Evolutionary conservation across 148 eudicot species (phyloP).

Genomic region (Fagopyrum homotropicum): DNA sequence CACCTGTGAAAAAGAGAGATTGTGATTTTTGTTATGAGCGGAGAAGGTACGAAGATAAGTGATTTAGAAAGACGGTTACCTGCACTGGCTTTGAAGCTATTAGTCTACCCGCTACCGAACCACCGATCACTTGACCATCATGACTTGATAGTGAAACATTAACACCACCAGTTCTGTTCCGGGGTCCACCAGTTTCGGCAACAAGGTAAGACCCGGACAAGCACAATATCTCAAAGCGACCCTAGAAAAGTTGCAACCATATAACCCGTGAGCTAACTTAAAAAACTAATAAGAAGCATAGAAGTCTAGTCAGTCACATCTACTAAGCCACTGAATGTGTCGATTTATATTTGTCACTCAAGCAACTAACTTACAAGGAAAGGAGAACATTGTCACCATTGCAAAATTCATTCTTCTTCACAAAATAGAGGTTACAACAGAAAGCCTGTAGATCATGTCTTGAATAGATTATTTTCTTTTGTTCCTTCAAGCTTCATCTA

Average conservation of each 20-base stretch:
- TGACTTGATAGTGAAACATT: constrained; percentile 51
- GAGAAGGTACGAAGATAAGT: not conserved
- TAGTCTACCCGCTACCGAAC: constrained; percentile 51
- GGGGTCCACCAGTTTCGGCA: constrained; percentile 48
- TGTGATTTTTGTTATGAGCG: not conserved
- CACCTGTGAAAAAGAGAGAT: constrained; percentile 34
- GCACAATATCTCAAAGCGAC: constrained; percentile 63
- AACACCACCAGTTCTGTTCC: constrained; percentile 58
- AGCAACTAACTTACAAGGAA: not conserved
- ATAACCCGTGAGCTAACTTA: not conserved
- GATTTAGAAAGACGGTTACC: constrained; percentile 21
- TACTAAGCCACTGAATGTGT: not conserved
- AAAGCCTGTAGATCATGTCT: not conserved
- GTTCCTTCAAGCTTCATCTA: not conserved
- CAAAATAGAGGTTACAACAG: not conserved
- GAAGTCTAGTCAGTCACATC: not conserved
- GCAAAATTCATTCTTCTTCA: not conserved
- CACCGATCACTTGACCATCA: constrained; percentile 62
- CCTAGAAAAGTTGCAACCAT: constrained; percentile 27
- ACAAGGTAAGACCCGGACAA: constrained; percentile 66
- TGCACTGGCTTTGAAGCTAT: constrained; percentile 55
- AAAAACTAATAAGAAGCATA: not conserved
- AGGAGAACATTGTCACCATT: not conserved
- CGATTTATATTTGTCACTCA: not conserved
- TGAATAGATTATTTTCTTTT: no score